Percentiles rank a stretch among this genome's conserved stretches.
Evolutionary conservation across 2,329 filamentous ascomycete genomes (phyloP).

Genomic region (Orbilia oligospora): DNA sequence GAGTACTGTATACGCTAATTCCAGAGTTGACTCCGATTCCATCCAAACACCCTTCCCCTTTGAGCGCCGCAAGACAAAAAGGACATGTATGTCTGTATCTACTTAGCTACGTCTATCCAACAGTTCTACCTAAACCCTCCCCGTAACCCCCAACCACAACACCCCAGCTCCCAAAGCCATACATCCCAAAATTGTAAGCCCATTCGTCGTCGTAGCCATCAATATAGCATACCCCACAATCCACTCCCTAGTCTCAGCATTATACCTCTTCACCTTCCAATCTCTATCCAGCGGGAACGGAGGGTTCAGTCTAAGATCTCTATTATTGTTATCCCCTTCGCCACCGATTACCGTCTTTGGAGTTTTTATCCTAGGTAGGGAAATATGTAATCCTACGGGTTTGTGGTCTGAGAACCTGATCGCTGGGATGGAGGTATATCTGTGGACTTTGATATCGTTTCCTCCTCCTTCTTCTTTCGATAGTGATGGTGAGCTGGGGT

Average conservation of each 20-base stretch:
- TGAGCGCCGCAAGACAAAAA: not conserved
- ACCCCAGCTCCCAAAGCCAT: constrained; percentile 29
- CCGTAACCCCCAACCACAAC: constrained; percentile 46
- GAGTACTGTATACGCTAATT: not conserved
- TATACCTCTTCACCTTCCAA: constrained; percentile 37
- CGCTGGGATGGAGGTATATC: constrained; percentile 82
- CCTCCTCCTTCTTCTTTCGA: constrained; percentile 71
- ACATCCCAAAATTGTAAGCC: constrained; percentile 38
- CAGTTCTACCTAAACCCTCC: constrained; percentile 1
- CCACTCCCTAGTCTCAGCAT: constrained; percentile 34
- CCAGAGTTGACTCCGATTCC: no score
- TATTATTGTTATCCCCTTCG: not conserved
- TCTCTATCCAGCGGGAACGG: constrained; percentile 44
- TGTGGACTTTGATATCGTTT: constrained; percentile 67
- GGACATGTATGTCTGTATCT: not conserved
- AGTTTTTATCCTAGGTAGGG: constrained; percentile 70
- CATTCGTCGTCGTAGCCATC: constrained; percentile 36
- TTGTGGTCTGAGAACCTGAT: constrained; percentile 90
- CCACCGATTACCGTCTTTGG: not conserved
- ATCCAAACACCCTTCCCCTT: no score
- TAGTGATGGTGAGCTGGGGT: not conserved
- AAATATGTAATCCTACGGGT: constrained; percentile 80
- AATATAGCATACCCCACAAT: constrained; percentile 48
- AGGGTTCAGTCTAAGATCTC: constrained; percentile 21
- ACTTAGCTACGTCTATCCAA: not conserved